phyloP scores from a whole-genome alignment of 129 eudicot genomes.

The Flaveria bidentis region DNA sequence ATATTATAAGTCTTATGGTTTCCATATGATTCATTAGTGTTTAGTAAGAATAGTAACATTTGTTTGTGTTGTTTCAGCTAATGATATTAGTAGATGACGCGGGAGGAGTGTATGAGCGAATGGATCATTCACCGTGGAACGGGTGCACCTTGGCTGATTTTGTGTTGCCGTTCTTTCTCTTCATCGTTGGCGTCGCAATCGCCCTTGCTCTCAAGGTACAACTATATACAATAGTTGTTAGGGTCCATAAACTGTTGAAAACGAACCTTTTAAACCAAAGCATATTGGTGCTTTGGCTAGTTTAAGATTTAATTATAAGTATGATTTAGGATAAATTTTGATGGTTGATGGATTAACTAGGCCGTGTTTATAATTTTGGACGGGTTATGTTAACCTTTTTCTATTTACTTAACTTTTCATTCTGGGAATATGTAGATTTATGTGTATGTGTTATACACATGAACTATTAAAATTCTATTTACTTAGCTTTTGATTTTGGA shows the following conservation, averaged over 20 bases:
- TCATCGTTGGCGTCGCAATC: conserved; percentile 83
- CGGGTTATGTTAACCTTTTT: too few relatives aligned
- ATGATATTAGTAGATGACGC: conserved; percentile 91
- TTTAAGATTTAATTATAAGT: neutral
- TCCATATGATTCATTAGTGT: too few relatives aligned
- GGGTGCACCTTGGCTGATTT: conserved; percentile 91
- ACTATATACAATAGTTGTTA: neutral
- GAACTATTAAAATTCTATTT: too few relatives aligned
- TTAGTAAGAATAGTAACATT: neutral
- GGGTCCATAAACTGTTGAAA: too few relatives aligned
- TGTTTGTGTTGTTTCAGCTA: conserved; percentile 31
- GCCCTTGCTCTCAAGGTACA: conserved; percentile 85
- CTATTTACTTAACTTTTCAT: too few relatives aligned
- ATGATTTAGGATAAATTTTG: neutral
- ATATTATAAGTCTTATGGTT: neutral
- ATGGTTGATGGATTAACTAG: too few relatives aligned
- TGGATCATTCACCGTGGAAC: conserved; percentile 89
- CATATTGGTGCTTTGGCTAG: too few relatives aligned
- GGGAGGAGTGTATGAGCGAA: conserved; percentile 58
- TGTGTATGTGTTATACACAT: too few relatives aligned
- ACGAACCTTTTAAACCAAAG: too few relatives aligned
- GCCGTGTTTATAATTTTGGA: too few relatives aligned
- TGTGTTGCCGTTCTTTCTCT: conserved; percentile 87
- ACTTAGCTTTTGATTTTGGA: too few relatives aligned
- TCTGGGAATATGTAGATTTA: too few relatives aligned